These are phyloP conservation scores for Castanea crenata DNA, from an alignment of 306 rosid species.

Conservation along the genomic window DNA sequence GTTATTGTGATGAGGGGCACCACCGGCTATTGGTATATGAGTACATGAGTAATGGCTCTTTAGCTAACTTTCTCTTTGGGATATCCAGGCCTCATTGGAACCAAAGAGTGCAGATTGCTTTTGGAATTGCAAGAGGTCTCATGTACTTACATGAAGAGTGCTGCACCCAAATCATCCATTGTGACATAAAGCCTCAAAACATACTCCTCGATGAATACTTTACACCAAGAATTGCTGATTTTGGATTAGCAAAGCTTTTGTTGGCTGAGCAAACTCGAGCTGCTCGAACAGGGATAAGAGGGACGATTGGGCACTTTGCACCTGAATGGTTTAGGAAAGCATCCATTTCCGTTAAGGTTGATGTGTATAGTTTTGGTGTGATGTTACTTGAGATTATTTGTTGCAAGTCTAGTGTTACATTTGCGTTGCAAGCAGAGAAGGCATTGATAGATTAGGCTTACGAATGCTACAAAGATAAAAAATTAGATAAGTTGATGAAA, in stretches of 20 bases:
- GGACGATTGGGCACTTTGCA: conserved; percentile 30
- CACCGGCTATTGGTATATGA: conserved; percentile 1
- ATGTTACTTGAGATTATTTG: conserved; percentile 20
- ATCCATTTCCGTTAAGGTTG: conserved; percentile 11
- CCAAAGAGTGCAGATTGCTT: conserved; percentile 16
- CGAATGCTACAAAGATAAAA: not conserved
- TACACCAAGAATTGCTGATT: conserved; percentile 23
- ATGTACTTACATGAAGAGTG: conserved; percentile 23
- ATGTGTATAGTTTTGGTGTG: conserved; percentile 29
- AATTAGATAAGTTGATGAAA: not conserved
- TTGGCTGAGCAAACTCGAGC: conserved; percentile 19
- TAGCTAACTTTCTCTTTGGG: conserved; percentile 17
- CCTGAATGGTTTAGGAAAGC: conserved; percentile 14
- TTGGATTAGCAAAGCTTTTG: conserved; percentile 35
- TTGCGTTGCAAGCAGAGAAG: conserved; percentile 12
- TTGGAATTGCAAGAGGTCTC: conserved; percentile 12
- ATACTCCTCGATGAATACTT: conserved; percentile 17
- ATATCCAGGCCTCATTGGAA: conserved; percentile 23
- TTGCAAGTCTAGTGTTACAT: not conserved
- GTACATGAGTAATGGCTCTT: conserved; percentile 17
- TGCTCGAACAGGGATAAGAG: conserved; percentile 24
- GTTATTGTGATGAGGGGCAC: conserved; percentile 20
- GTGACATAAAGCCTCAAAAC: conserved; percentile 29
- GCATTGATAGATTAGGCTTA: conserved; percentile 12
- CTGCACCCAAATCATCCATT: conserved; percentile 16